phyloP scores from a whole-genome alignment of 352 stramenopile species.

The Pythium chondricola region DNA sequence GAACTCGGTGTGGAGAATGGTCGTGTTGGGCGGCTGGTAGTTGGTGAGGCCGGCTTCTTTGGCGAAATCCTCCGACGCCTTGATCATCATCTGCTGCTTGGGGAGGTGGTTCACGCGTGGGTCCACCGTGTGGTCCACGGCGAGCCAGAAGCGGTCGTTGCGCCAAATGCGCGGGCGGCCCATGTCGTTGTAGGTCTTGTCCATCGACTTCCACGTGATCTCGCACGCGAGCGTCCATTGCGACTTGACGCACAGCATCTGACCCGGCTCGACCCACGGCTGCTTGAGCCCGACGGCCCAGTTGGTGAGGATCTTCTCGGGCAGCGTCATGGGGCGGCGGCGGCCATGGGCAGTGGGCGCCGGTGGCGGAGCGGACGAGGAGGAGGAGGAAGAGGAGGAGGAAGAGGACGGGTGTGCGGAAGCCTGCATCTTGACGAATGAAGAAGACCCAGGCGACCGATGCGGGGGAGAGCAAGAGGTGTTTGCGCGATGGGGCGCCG shows the following conservation, averaged over 20 bases:
- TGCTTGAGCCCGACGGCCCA: constrained; percentile 63
- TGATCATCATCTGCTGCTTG: constrained; percentile 86
- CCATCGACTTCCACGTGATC: constrained; percentile 88
- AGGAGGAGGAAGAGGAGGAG: too few species aligned
- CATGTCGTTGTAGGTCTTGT: constrained; percentile 87
- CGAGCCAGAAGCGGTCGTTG: constrained; percentile 85
- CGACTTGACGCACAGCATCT: constrained; percentile 83
- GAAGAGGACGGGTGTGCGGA: too few species aligned
- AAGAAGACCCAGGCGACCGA: not conserved
- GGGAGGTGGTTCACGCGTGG: constrained; percentile 77
- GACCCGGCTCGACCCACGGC: constrained; percentile 51
- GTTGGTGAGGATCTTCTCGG: constrained; percentile 80
- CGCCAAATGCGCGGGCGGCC: constrained; percentile 76
- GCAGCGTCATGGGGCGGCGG: constrained; percentile 63
- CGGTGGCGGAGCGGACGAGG: not conserved
- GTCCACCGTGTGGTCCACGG: constrained; percentile 81
- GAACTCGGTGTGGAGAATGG: constrained; percentile 85
- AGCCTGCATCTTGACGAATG: constrained; percentile 22
- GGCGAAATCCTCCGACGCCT: constrained; percentile 75
- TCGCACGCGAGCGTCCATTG: constrained; percentile 82
- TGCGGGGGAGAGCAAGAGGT: not conserved
- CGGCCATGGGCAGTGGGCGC: constrained; percentile 1
- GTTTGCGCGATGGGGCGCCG: constrained; percentile 13
- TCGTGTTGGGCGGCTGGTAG: constrained; percentile 82
- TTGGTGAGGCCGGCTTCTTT: constrained; percentile 74